phyloP scores from a whole-genome alignment of 495 filamentous ascomycete genomes.

The Bryoglossum gracile region DNA sequence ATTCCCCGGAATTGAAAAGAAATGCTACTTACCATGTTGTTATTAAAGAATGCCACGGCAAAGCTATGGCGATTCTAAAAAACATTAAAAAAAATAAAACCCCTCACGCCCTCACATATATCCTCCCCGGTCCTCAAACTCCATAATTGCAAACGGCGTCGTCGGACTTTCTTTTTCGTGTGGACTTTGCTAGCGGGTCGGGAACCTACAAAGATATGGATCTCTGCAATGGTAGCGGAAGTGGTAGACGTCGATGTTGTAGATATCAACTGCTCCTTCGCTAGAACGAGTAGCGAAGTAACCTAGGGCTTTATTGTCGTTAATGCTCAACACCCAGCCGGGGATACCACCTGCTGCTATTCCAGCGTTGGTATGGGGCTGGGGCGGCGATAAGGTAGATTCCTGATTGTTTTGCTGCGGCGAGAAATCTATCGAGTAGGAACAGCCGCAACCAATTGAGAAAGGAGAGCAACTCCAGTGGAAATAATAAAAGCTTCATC shows the following conservation, averaged over 20 bases:
- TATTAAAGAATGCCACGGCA: constrained; percentile 50
- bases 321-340: constrained; percentile 53
- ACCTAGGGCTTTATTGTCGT: constrained; percentile 51
- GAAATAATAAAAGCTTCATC: too few species aligned
- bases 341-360: constrained; percentile 23
- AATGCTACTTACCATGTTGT: too few species aligned
- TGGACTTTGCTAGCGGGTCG: constrained; percentile 33
- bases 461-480: too few species aligned
- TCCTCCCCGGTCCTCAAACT: constrained; percentile 67
- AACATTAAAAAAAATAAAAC: constrained; percentile 71
- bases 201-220: constrained; percentile 38
- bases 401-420: constrained; percentile 56
- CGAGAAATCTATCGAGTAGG: constrained; percentile 62
- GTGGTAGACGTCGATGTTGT: constrained; percentile 69
- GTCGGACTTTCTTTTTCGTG: constrained; percentile 51
- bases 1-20: too few species aligned
- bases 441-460: too few species aligned
- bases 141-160: constrained; percentile 61
- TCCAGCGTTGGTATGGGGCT: constrained; percentile 55
- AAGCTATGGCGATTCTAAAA: constrained; percentile 64
- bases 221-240: constrained; percentile 52
- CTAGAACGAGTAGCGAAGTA: constrained; percentile 58
- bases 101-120: constrained; percentile 58
- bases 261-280: constrained; percentile 60
- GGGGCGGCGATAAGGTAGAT: constrained; percentile 57